Evolutionary conservation across 2,329 filamentous ascomycete genomes (phyloP).

Genomic region (Ploettnerulaceae sp.): DNA sequence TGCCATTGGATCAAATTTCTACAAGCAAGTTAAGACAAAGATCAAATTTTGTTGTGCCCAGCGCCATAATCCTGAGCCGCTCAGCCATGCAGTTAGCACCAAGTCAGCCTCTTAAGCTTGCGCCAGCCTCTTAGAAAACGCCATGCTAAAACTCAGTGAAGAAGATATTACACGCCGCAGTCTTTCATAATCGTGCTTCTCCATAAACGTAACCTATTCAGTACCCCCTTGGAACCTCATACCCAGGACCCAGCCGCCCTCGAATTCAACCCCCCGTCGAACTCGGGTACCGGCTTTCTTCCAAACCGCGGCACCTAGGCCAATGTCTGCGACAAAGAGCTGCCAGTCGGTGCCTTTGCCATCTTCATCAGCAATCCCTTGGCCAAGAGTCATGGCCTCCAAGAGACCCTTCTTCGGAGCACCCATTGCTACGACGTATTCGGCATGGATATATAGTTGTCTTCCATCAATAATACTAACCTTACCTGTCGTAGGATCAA

Average conservation of each 20-base stretch:
- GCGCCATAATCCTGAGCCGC: constrained; percentile 1
- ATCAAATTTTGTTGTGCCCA: neutral
- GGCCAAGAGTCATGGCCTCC: constrained; percentile 53
- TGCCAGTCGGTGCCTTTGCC: constrained; percentile 54
- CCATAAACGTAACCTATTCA: constrained; percentile 8
- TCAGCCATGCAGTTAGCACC: constrained; percentile 1
- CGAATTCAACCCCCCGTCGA: constrained; percentile 83
- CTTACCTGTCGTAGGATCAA: constrained; percentile 72
- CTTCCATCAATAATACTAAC: constrained; percentile 66
- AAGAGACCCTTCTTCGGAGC: constrained; percentile 82
- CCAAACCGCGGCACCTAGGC: constrained; percentile 77
- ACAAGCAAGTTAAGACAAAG: neutral
- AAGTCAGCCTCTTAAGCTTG: neutral
- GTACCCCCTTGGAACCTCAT: constrained; percentile 41
- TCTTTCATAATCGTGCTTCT: constrained; percentile 4
- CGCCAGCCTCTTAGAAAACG: constrained; percentile 3
- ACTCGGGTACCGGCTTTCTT: constrained; percentile 77
- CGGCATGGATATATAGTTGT: constrained; percentile 73
- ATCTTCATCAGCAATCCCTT: constrained; percentile 32
- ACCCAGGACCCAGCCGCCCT: constrained; percentile 76
- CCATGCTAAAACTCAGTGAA: constrained; percentile 12
- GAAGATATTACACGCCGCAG: neutral
- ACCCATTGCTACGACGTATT: constrained; percentile 79
- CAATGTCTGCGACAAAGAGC: constrained; percentile 81
- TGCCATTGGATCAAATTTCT: neutral